Base-by-base conservation (phyloP, 257 asterid species). In the Nicotiana undulata region DNA sequence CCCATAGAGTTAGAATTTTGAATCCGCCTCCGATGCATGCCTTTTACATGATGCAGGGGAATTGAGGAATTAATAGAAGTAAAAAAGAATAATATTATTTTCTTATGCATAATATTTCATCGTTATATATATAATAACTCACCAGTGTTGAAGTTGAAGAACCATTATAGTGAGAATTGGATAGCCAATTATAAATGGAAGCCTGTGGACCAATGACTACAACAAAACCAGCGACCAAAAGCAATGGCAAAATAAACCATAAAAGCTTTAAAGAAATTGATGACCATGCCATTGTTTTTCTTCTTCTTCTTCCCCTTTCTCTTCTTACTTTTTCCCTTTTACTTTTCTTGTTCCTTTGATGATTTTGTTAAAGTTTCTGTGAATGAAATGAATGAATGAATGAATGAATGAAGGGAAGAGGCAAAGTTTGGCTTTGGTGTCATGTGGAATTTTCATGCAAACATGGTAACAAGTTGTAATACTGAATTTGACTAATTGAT, bases 201-300 rank as follows among this genome's bases (percentile, higher is more conserved):
- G 84, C 82, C 6, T 32, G 56, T 1, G 86, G 65, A 34, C 86
- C 91, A 75, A 80, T 17, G 3, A 88, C 76, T 26, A 79, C 84
- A 78, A 84, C 68, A 75, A 86, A 16, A 9, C 75, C 89, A 3
- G 88, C 82, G 55, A 91, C 86, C 85, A 88, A 60, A 79, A 89
- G 49, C 66, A 92, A 77, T 16, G 93, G 90, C 81, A 86, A 44
- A 76, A 86, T 77, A 64, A 86, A 89, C 83, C 91, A 88, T 37
- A 85, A 63, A 49, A 85, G 80, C 86, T 91, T 88, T 70, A 83
- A 79, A 0, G 92, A 87, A 0, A 76, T 83, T 61, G 90, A 83
- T 76, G 84, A 15, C 88, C 91, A 82, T 4, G 85, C 84, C 63
- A 80, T 81, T 83, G 79, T 11, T 72, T 83, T 81, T 63, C 77